These are phyloP conservation scores for Sporothrix schenckii DNA, from an alignment of 2,329 filamentous ascomycete genomes.

Conservation along the genomic window DNA sequence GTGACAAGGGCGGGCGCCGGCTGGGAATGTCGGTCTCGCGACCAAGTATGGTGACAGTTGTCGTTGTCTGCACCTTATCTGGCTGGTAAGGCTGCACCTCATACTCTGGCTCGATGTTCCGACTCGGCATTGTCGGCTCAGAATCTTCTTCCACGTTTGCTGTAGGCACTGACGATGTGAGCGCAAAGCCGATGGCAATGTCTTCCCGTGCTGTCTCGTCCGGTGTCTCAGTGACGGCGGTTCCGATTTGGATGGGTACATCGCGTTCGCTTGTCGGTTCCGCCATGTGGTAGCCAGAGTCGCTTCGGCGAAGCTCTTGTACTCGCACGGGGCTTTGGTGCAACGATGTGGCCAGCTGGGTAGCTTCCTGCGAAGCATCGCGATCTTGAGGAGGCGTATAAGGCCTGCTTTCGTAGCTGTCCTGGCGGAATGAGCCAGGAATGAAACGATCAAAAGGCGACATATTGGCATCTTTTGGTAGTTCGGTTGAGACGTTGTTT, in stretches of 20 bases:
- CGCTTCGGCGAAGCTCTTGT: background rate
- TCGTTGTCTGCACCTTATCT: conserved; percentile 51
- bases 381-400: conserved; percentile 29
- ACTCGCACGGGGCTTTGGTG: conserved; percentile 19
- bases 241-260: background rate
- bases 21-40: conserved; percentile 48
- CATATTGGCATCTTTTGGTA: background rate
- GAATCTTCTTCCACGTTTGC: background rate
- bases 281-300: background rate
- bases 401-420: conserved; percentile 30
- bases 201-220: background rate
- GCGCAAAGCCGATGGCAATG: conserved; percentile 8
- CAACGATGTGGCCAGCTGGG: background rate
- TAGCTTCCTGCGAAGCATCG: background rate
- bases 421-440: conserved; percentile 32
- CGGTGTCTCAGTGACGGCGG: background rate
- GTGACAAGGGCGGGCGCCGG: conserved; percentile 32
- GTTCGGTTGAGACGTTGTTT: background rate
- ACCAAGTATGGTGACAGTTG: conserved; percentile 55
- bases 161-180: background rate
- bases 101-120: conserved; percentile 40
- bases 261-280: background rate
- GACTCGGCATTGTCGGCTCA: conserved; percentile 9
- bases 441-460: conserved; percentile 28
- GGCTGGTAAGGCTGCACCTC: conserved; percentile 48